Evolutionary conservation across 768 basidiomycete species (phyloP).

Genomic region (Baorangia bicolor): DNA sequence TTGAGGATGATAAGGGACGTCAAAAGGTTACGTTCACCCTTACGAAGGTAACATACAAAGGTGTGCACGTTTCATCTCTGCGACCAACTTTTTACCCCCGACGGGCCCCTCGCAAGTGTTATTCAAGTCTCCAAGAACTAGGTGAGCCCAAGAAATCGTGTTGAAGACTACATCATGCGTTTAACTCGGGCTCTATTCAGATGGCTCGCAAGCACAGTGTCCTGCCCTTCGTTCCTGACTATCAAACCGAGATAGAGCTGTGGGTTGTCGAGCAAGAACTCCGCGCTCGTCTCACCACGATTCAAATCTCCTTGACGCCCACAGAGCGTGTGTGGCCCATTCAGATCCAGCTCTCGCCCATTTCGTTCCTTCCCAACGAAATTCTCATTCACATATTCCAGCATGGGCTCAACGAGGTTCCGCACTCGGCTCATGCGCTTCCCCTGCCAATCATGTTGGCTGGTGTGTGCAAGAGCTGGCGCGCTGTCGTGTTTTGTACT

Average conservation of each 20-base stretch:
- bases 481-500: not conserved
- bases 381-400: slow-evolving; percentile 14
- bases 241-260: not conserved
- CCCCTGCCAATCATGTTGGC: slow-evolving; percentile 1
- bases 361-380: slow-evolving; percentile 22
- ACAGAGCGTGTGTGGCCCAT: not conserved
- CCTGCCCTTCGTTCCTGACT: not conserved
- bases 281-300: not conserved
- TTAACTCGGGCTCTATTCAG: not conserved
- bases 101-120: not conserved
- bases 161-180: not conserved
- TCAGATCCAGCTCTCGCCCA: slow-evolving; percentile 16
- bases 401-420: slow-evolving; percentile 2
- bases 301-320: not conserved
- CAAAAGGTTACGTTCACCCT: not conserved
- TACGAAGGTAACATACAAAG: not conserved
- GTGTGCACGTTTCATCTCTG: not conserved
- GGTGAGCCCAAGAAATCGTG: not conserved
- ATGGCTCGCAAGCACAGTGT: not conserved
- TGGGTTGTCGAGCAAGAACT: slow-evolving; percentile 1
- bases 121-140: too few relatives aligned
- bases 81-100: not conserved
- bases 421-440: not conserved
- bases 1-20: slow-evolving; percentile 3
- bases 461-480: slow-evolving; percentile 18